Conservation (phyloP, 148 eudicot genomes). For the Nyssa sinensis region DNA sequence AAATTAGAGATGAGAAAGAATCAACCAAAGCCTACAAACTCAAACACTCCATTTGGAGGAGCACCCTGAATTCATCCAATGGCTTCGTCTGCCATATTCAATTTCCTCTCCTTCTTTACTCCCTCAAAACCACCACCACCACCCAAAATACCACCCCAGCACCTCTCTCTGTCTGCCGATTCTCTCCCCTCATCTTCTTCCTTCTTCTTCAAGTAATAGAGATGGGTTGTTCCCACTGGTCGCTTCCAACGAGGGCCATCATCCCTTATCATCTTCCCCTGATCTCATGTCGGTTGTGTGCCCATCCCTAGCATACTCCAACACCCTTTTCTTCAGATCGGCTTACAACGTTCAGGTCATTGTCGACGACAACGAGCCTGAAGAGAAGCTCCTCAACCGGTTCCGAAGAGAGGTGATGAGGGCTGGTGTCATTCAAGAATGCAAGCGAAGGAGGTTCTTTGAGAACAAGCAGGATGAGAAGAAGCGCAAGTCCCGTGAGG, state of each 20-base stretch:
- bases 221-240: slow-evolving; percentile 4
- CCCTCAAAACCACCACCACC: slow-evolving; percentile 38
- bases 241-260: background rate
- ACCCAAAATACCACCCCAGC: slow-evolving; percentile 22
- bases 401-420: slow-evolving; percentile 84
- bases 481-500: slow-evolving; percentile 86
- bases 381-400: slow-evolving; percentile 60
- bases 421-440: slow-evolving; percentile 81
- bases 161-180: slow-evolving; percentile 18
- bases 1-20: too few species aligned
- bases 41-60: too few species aligned
- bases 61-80: too few species aligned
- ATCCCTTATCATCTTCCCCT: slow-evolving; percentile 17
- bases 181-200: background rate
- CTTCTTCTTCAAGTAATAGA: slow-evolving; percentile 11
- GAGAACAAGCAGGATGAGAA: slow-evolving; percentile 80
- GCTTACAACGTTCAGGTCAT: slow-evolving; percentile 80
- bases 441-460: slow-evolving; percentile 60
- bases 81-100: slow-evolving; percentile 62
- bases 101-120: slow-evolving; percentile 51
- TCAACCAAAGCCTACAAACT: background rate
- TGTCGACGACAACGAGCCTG: slow-evolving; percentile 76
- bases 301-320: slow-evolving; percentile 57
- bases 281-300: slow-evolving; percentile 57
- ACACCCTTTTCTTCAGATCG: slow-evolving; percentile 56